Conservation (phyloP, 352 stramenopile genomes). For the Chrysophaeum taylorii region DNA sequence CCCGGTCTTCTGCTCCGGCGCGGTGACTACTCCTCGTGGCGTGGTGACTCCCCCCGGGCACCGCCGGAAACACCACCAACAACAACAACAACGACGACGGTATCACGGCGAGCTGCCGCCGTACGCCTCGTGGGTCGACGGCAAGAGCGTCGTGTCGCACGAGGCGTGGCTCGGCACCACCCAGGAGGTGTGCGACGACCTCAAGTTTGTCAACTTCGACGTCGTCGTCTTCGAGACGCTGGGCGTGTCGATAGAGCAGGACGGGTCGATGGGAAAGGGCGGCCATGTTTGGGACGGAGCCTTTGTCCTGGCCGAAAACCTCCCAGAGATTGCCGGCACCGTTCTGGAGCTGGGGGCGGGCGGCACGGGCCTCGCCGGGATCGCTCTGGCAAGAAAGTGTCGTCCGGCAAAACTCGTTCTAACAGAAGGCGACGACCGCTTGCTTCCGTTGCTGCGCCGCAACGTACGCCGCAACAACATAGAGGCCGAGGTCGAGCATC, state of each 20-base stretch:
- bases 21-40: too few relatives aligned
- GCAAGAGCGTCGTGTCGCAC: background rate
- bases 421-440: background rate
- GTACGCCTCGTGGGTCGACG: background rate
- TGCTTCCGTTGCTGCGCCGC: background rate
- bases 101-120: background rate
- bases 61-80: too few relatives aligned
- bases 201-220: conserved; percentile 13
- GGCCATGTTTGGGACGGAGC: conserved; percentile 10
- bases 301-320: background rate
- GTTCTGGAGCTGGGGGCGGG: background rate
- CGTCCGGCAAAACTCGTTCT: background rate
- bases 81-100: too few relatives aligned
- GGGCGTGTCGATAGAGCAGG: background rate
- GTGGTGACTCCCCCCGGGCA: too few relatives aligned
- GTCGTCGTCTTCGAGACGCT: background rate
- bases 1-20: too few relatives aligned
- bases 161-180: background rate
- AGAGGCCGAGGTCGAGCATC: background rate
- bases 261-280: background rate
- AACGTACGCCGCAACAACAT: background rate
- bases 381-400: background rate
- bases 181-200: background rate
- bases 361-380: background rate
- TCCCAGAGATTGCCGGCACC: background rate